Conservation (phyloP, 2,329 filamentous ascomycete genomes). For the Mollisiaceae sp. region DNA sequence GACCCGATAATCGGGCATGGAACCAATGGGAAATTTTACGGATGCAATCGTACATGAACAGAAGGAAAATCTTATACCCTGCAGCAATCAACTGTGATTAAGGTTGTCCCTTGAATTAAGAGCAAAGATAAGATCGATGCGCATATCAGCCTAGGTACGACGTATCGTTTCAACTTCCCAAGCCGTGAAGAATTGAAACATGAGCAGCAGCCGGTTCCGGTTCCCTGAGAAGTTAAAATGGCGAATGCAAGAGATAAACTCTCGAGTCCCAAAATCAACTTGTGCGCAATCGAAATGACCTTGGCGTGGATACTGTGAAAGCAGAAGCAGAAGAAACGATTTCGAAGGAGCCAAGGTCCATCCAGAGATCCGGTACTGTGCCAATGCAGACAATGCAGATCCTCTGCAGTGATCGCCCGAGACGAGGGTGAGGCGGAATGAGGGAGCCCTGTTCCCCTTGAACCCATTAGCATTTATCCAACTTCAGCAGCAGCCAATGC, state of each 20-base stretch:
- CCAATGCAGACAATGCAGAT: neutral
- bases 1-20: neutral
- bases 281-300: neutral
- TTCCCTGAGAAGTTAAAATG: neutral
- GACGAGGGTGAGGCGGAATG: slow-evolving; percentile 1
- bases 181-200: neutral
- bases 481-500: slow-evolving; percentile 4
- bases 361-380: neutral
- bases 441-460: slow-evolving; percentile 1
- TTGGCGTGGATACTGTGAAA: neutral
- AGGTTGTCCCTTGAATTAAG: slow-evolving; percentile 13
- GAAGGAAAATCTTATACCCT: slow-evolving; percentile 10
- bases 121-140: neutral
- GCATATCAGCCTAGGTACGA: neutral
- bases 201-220: neutral
- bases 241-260: neutral
- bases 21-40: slow-evolving; percentile 12
- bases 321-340: neutral
- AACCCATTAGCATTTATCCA: slow-evolving; percentile 14
- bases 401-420: neutral
- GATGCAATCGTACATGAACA: neutral
- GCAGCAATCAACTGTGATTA: slow-evolving; percentile 1
- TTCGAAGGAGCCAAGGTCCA: neutral
- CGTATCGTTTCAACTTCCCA: neutral
- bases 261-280: neutral